Evolutionary conservation across 805 yeast genomes (phyloP).

Genomic region (Trichomonascus vanleenenianus): DNA sequence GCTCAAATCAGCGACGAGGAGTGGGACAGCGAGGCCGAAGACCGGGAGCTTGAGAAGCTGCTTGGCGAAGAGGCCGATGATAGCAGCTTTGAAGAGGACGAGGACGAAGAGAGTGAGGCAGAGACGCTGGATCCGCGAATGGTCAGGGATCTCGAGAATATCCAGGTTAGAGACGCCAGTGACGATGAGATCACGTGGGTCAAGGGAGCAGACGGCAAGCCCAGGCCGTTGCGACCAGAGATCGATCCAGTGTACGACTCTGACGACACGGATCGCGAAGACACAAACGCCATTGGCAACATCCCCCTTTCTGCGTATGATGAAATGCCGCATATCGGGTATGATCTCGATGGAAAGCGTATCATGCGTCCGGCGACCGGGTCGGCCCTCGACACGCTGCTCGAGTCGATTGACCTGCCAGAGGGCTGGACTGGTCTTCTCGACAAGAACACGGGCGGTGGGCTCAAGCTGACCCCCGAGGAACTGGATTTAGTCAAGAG

Average conservation of each 20-base stretch:
- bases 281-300: conserved; percentile 85
- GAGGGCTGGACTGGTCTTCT: conserved; percentile 98
- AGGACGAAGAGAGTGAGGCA: conserved; percentile 17
- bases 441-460: conserved; percentile 80
- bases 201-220: conserved; percentile 58
- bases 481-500: conserved; percentile 84
- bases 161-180: conserved; percentile 43
- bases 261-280: conserved; percentile 82
- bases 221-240: conserved; percentile 76
- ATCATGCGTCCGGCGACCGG: conserved; percentile 99
- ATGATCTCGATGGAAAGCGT: conserved; percentile 93
- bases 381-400: conserved; percentile 80
- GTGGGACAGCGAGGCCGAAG: conserved; percentile 18
- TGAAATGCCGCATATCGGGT: conserved; percentile 95
- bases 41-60: conserved; percentile 22
- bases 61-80: conserved; percentile 22
- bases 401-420: conserved; percentile 89
- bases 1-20: conserved; percentile 10
- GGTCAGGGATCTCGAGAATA: conserved; percentile 51
- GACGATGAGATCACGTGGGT: conserved; percentile 31
- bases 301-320: conserved; percentile 91
- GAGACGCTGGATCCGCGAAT: conserved; percentile 20
- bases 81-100: conserved; percentile 11
- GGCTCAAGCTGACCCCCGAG: conserved; percentile 74
- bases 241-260: conserved; percentile 92